These are phyloP conservation scores for Cordyceps javanica DNA, from an alignment of 2,329 filamentous ascomycete genomes.

Conservation along the genomic window DNA sequence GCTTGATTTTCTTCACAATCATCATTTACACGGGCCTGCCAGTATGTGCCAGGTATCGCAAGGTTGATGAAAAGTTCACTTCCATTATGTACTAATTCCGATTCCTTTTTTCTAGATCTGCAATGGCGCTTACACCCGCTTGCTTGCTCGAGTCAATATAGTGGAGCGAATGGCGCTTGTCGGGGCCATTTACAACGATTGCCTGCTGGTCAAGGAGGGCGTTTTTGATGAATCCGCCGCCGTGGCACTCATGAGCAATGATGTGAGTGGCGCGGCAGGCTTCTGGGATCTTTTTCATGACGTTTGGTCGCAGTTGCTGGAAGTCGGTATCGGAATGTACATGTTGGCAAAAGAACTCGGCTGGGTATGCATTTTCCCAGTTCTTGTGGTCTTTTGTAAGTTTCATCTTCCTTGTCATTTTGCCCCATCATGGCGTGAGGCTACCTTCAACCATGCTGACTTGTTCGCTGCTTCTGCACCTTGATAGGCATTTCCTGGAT, in stretches of 20 bases:
- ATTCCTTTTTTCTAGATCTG: not conserved
- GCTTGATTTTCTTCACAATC: not conserved
- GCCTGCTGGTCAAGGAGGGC: slow-evolving; percentile 12
- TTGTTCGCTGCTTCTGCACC: no score
- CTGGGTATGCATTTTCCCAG: slow-evolving; percentile 6
- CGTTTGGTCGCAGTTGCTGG: slow-evolving; percentile 9
- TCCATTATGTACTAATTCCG: not conserved
- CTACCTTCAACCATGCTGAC: not conserved
- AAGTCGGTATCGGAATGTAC: slow-evolving; percentile 8
- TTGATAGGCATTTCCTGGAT: slow-evolving; percentile 9
- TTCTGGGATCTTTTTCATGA: slow-evolving; percentile 1
- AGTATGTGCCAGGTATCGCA: not conserved
- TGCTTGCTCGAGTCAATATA: not conserved
- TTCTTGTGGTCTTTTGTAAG: slow-evolving; percentile 4
- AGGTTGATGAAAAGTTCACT: not conserved
- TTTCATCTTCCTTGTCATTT: not conserved
- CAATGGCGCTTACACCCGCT: slow-evolving; percentile 4
- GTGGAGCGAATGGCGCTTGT: slow-evolving; percentile 9
- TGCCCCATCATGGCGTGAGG: not conserved
- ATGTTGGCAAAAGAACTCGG: slow-evolving; percentile 2
- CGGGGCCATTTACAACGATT: slow-evolving; percentile 14
- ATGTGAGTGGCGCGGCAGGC: not conserved
- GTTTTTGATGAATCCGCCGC: slow-evolving; percentile 12
- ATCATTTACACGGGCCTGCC: slow-evolving; percentile 2
- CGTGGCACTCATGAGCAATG: slow-evolving; percentile 16